Conservation (phyloP, 2,329 filamentous ascomycete genomes). For the Zasmidium angulare region DNA sequence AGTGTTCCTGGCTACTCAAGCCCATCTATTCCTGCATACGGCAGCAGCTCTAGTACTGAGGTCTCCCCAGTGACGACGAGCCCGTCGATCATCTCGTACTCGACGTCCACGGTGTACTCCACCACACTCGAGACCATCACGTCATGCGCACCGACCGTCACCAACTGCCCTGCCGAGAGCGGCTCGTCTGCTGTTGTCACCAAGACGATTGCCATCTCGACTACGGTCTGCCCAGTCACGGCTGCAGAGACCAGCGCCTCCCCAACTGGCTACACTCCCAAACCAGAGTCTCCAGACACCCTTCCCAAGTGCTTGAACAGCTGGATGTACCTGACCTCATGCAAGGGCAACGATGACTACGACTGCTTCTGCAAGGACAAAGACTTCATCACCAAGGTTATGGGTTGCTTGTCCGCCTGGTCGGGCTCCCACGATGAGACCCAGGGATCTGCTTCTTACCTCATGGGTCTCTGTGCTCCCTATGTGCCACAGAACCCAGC, state of each 20-base stretch:
- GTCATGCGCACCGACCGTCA: slow-evolving; percentile 22
- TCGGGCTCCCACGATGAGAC: slow-evolving; percentile 66
- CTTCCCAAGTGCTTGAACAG: slow-evolving; percentile 91
- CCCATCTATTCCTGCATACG: slow-evolving; percentile 11
- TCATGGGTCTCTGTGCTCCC: slow-evolving; percentile 85
- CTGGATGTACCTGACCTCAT: slow-evolving; percentile 73
- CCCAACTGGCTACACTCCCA: slow-evolving; percentile 13
- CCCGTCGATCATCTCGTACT: slow-evolving; percentile 5
- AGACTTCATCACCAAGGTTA: slow-evolving; percentile 75
- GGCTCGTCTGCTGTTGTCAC: slow-evolving; percentile 33
- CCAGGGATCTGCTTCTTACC: slow-evolving; percentile 72
- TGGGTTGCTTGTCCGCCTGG: slow-evolving; percentile 77
- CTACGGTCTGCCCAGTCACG: slow-evolving; percentile 43
- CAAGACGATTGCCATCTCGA: slow-evolving; percentile 39
- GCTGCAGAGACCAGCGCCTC: slow-evolving; percentile 16
- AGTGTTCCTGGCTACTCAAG: neutral
- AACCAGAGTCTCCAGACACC: slow-evolving; percentile 60
- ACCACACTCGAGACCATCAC: slow-evolving; percentile 26
- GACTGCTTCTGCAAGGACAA: slow-evolving; percentile 83
- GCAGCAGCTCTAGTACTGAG: slow-evolving; percentile 16
- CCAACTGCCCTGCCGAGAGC: slow-evolving; percentile 23
- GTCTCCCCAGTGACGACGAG: slow-evolving; percentile 19
- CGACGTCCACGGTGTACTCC: slow-evolving; percentile 24
- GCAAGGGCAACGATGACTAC: slow-evolving; percentile 79
- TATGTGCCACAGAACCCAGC: slow-evolving; percentile 76